A percentile compares a stretch with the other conserved stretches of the same genome.
These are phyloP conservation scores for Jamesozyma jinghongensis DNA, from an alignment of 805 yeast species.

Conservation along the genomic window DNA sequence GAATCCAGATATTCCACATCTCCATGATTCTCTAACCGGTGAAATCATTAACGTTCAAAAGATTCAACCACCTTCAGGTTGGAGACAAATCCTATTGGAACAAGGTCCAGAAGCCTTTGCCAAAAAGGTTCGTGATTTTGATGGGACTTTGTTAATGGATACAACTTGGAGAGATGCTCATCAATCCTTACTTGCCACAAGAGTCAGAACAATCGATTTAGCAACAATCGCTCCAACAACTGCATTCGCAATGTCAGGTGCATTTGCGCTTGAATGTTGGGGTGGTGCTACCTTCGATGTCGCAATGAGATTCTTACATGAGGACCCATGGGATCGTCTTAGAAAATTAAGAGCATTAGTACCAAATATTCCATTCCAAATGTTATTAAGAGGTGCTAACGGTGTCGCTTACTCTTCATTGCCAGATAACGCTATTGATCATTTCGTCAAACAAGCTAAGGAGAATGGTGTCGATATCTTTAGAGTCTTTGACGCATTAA, in stretches of 20 bases:
- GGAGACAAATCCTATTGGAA: constrained; percentile 81
- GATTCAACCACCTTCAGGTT: constrained; percentile 60
- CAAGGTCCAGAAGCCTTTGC: constrained; percentile 90
- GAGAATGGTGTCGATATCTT: constrained; percentile 94
- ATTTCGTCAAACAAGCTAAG: constrained; percentile 90
- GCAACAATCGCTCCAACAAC: constrained; percentile 90
- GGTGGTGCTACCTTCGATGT: constrained; percentile 99
- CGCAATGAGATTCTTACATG: constrained; percentile 95
- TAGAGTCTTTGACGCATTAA: constrained; percentile 95
- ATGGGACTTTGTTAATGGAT: constrained; percentile 92
- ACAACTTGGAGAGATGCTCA: constrained; percentile 99
- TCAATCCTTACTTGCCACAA: constrained; percentile 93
- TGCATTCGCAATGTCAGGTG: constrained; percentile 79
- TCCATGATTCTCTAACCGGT: constrained; percentile 56
- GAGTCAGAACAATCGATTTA: constrained; percentile 91
- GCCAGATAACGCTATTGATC: constrained; percentile 98
- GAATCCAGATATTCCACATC: constrained; percentile 66
- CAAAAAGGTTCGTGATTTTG: constrained; percentile 67
- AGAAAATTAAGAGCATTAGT: constrained; percentile 79
- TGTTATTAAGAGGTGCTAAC: constrained; percentile 98
- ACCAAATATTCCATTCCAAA: constrained; percentile 98
- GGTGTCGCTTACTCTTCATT: constrained; percentile 97
- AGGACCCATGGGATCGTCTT: constrained; percentile 97
- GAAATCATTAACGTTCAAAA: constrained; percentile 48
- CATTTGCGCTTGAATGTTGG: constrained; percentile 98